Base-by-base conservation (phyloP, 805 yeast genomes). In the Kodamaea hsintzibuensis region DNA sequence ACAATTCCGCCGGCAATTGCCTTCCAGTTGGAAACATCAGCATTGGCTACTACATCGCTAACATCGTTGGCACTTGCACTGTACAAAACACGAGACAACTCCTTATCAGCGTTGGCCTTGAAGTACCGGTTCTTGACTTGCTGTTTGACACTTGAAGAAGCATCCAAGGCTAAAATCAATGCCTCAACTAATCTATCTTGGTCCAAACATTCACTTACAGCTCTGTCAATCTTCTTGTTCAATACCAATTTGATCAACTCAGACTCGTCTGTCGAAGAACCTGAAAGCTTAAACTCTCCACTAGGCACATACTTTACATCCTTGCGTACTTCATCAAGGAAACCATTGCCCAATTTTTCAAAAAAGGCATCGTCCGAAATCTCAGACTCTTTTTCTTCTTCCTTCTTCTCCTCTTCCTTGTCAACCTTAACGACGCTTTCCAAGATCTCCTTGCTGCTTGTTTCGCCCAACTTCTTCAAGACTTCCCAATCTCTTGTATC, bases 11-110 rank as follows among this genome's bases (percentile, higher is more conserved):
- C 76, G n/a, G 91, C 89, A 60, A 89, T 84, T 43, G 85, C 86
- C 61, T 83, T 87, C 99, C 99, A 95, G 59, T 89, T 85, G 3
- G 78, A 62, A 40, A 92, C 84, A 63, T 89, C 88, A 30, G 89
- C 88, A 65, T 92, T 86, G 46, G 81, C 78, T 30, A 91, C 95
- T 57, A 95, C 67, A 67, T 93, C 98, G 30, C 76, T 71, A 51
- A 77, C 81, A 58, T 82, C 74, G 37, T 75, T 74, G 30, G 81
- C 76, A 0, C 89, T 77, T 12, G 84, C 80, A 49, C 85, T 82
- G 71, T 85, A 86, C 52, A 96, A 75, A 13, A 91, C 76, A 63
- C 99, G 86, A 2, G 97, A 81, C 54, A 89, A 77, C 2, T 86
- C 71, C 40, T 83, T 74, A 12, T 62, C 59, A 17, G 83, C 83